Percentiles rank a stretch among this genome's conserved stretches.
Conservation (phyloP, 306 rosid species). For the Lithocarpus polystachyus region DNA sequence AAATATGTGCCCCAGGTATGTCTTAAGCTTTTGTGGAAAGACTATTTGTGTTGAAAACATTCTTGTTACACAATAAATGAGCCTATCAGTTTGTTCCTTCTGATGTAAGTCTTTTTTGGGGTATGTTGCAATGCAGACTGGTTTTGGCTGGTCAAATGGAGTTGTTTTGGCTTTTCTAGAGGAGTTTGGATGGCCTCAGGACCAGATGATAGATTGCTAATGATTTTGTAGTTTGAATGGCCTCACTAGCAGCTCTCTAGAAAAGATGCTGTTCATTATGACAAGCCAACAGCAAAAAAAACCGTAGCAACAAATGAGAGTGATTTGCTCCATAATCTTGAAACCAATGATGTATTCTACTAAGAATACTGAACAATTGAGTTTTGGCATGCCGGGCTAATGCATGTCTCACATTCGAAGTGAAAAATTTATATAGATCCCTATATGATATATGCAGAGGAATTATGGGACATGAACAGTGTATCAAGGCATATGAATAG, state of each 20-base stretch:
- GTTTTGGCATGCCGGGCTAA: too few species aligned
- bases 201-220: slow-evolving; percentile 52
- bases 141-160: slow-evolving; percentile 97
- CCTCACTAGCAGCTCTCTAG: background rate
- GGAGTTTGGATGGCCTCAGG: slow-evolving; percentile 95
- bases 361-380: background rate
- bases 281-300: background rate
- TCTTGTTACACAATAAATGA: background rate
- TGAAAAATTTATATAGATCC: too few species aligned
- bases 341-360: background rate
- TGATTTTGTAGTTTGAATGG: slow-evolving; percentile 7
- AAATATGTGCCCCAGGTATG: slow-evolving; percentile 75
- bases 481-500: too few species aligned
- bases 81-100: background rate
- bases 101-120: slow-evolving; percentile 7
- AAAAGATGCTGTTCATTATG: background rate
- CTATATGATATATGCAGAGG: too few species aligned
- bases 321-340: background rate
- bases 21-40: background rate
- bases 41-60: background rate
- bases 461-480: too few species aligned
- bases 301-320: background rate
- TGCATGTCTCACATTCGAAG: too few species aligned
- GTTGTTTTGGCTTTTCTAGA: slow-evolving; percentile 88
- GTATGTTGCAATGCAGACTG: slow-evolving; percentile 64